Conservation (phyloP, 768 basidiomycete species). For the Termitomyces heimii region DNA sequence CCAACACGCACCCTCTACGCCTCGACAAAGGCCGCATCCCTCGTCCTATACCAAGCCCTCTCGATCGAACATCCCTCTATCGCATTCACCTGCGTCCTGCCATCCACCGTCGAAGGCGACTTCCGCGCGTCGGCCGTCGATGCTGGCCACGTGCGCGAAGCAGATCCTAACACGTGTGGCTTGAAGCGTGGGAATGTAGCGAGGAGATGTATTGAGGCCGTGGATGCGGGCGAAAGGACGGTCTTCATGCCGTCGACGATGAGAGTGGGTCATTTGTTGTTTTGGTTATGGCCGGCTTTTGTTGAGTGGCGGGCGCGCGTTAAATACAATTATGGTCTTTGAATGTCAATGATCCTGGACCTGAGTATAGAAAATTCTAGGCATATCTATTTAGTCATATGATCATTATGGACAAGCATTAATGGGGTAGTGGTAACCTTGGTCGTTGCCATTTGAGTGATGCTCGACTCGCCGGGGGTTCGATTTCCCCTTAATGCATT, state of each 20-base stretch:
- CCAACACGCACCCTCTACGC: constrained; percentile 84
- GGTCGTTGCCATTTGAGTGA: not conserved
- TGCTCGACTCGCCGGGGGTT: constrained; percentile 80
- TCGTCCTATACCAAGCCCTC: constrained; percentile 72
- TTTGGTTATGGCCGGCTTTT: constrained; percentile 58
- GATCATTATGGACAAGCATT: not conserved
- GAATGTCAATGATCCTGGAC: not conserved
- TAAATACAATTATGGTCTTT: constrained; percentile 55
- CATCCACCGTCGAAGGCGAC: constrained; percentile 67
- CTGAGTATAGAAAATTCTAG: no score
- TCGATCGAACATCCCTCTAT: constrained; percentile 75
- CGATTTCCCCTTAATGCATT: constrained; percentile 82
- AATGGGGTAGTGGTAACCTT: not conserved
- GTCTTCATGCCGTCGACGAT: constrained; percentile 53
- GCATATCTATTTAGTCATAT: no score
- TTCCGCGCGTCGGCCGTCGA: constrained; percentile 83
- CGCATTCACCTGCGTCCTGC: constrained; percentile 54
- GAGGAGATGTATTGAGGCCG: constrained; percentile 47
- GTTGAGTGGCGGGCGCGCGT: constrained; percentile 51
- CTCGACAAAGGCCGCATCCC: constrained; percentile 76
- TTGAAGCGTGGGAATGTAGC: constrained; percentile 60
- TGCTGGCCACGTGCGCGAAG: constrained; percentile 35
- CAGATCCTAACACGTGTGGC: constrained; percentile 51
- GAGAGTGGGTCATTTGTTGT: constrained; percentile 46
- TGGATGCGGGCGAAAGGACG: constrained; percentile 49